Evolutionary conservation across 345 rosid genomes (phyloP).

Genomic region (Eucalyptus caleyi): DNA sequence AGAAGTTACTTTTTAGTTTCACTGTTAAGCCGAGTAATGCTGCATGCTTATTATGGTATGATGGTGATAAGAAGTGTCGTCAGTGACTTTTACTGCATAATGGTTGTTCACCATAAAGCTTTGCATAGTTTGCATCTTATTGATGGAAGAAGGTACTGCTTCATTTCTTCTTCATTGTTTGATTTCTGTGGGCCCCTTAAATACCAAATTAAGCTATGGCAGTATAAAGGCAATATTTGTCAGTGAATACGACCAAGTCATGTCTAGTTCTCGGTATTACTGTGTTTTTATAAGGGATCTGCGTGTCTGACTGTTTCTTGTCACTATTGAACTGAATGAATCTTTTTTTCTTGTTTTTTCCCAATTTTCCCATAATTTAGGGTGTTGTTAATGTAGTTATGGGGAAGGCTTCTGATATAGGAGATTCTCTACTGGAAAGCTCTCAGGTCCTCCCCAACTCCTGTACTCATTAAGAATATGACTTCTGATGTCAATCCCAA

Average conservation of each 20-base stretch:
- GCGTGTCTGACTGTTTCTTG: neutral
- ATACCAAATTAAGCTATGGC: neutral
- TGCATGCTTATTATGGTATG: neutral
- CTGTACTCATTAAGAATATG: neutral
- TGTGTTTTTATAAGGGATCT: neutral
- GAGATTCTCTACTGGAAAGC: slow-evolving; percentile 72
- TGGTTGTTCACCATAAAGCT: neutral
- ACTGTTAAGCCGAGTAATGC: neutral
- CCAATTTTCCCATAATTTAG: slow-evolving; percentile 8
- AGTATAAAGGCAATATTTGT: neutral
- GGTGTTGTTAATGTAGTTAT: slow-evolving; percentile 78
- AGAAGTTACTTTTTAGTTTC: neutral
- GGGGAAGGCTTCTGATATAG: slow-evolving; percentile 89
- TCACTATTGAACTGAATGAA: neutral
- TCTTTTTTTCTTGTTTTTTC: neutral
- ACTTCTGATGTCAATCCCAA: neutral
- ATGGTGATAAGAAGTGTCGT: neutral
- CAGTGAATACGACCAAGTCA: neutral
- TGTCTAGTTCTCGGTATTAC: neutral
- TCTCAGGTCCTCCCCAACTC: slow-evolving; percentile 41
- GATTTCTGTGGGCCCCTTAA: neutral
- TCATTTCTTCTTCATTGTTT: neutral
- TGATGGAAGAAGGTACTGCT: neutral
- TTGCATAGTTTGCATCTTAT: neutral
- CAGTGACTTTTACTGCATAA: neutral